Evolutionary conservation across 495 filamentous ascomycete genomes (phyloP).

Genomic region (Aspergillus funiculosus): DNA sequence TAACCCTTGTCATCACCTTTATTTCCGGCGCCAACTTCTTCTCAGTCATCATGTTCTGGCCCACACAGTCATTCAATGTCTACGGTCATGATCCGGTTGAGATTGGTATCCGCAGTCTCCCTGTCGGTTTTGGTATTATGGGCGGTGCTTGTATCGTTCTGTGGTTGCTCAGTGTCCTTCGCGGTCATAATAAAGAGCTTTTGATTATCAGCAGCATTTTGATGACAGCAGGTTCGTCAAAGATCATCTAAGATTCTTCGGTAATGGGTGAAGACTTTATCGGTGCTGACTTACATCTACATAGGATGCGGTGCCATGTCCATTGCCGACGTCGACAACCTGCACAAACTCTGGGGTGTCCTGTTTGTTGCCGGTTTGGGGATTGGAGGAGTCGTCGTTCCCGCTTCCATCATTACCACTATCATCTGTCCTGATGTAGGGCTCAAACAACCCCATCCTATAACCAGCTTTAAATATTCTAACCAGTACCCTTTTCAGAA

Average conservation of each 20-base stretch:
- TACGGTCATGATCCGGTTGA: constrained; percentile 63
- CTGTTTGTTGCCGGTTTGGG: constrained; percentile 61
- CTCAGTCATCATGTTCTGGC: constrained; percentile 68
- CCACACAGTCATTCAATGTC: constrained; percentile 67
- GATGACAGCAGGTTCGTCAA: constrained; percentile 58
- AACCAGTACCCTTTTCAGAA: constrained; percentile 38
- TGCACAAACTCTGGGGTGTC: constrained; percentile 55
- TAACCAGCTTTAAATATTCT: background rate
- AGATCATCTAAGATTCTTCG: too few relatives aligned
- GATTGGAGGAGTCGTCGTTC: constrained; percentile 69
- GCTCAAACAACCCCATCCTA: background rate
- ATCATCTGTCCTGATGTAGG: constrained; percentile 63
- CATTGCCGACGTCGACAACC: constrained; percentile 51
- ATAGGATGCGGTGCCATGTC: constrained; percentile 58
- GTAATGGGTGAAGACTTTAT: background rate
- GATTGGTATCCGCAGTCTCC: constrained; percentile 62
- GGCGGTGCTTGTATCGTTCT: constrained; percentile 58
- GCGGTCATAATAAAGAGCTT: constrained; percentile 58
- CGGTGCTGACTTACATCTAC: constrained; percentile 5
- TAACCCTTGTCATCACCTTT: constrained; percentile 67
- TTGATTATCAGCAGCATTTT: constrained; percentile 56
- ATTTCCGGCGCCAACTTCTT: constrained; percentile 74
- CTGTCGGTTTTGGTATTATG: constrained; percentile 60
- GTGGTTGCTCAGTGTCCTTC: constrained; percentile 52
- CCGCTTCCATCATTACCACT: constrained; percentile 63